Evolutionary conservation across 192 early-diverging fungal genomes (phyloP), one percentile per base, ranked within the genome.

Genomic region (Phlyctochytrium planicorne): DNA sequence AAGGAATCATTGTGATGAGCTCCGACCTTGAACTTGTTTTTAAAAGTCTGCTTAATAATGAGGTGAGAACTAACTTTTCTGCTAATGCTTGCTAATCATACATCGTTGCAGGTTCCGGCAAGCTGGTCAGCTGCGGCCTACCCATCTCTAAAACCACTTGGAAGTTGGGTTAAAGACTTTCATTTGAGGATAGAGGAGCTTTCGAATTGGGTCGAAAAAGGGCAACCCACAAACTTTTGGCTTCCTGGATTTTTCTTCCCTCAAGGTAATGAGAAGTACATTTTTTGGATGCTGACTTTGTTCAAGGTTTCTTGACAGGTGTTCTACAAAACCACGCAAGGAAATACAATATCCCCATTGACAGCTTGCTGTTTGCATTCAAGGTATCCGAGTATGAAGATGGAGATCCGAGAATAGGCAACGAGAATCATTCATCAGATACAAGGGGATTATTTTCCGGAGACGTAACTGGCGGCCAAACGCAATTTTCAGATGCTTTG

Each of bases 161-260:
- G 68, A 3, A 70, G 73, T 4, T 87, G 85, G 85, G 80, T 87
- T 25, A 84, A 82, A 59, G 85, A 87, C 69, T 80, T 87, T 40
- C 74, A 77, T 47, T 32, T 67, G 30, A 68, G 85, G 30, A 76
- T 86, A 30, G 59, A 63, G 2, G 71, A 82, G 25, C 56, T 87
- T 30, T 52, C 57, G 29, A 62, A 78, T 34, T 87, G 85, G 85
- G 65, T 78, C 2, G 72, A 75, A 16, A 47, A 75, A 27, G 85
- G 85, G 1, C 83, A 87, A 62, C 85, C 85, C 2, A 30, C 62
- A 24, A 75, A 78, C 1, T 87, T 87, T 66, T 87, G 85, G 85
- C 70, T 87, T 0, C 80, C 85, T 12, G 85, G 85, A 2, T 80
- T 87, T 67, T 87, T 86, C 60, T 87, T 87, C 73, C 85, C 85